Percentiles rank a stretch among this genome's conserved stretches.
These are phyloP conservation scores for Grosmannia clavigera DNA, from an alignment of 2,329 filamentous ascomycete species.

Conservation along the genomic window DNA sequence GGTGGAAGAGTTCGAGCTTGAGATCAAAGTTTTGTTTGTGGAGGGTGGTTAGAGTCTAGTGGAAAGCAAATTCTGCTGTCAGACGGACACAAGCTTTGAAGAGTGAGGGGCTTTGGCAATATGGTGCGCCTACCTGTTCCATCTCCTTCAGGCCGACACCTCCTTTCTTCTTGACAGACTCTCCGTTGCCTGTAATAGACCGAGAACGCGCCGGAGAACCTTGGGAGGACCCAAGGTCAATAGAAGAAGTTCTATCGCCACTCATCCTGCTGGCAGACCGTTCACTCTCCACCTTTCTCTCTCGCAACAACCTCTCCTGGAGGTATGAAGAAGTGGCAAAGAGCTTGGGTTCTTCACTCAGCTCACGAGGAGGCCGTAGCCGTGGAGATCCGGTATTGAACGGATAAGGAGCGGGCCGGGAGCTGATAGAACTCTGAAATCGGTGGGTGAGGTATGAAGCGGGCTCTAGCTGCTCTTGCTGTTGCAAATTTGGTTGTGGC, in stretches of 20 bases:
- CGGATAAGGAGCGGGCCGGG: conserved; percentile 4
- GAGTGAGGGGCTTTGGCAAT: not conserved
- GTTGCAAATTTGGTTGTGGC: conserved; percentile 6
- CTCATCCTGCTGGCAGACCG: conserved; percentile 24
- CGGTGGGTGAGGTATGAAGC: conserved; percentile 7
- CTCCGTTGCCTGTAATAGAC: conserved; percentile 27
- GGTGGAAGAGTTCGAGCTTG: conserved; percentile 60
- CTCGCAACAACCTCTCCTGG: conserved; percentile 41
- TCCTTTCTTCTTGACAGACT: conserved; percentile 34
- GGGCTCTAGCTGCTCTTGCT: not conserved
- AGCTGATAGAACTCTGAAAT: conserved; percentile 4
- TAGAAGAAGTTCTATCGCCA: conserved; percentile 24
- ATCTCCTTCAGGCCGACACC: conserved; percentile 54
- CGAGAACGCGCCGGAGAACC: conserved; percentile 29
- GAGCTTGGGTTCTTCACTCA: conserved; percentile 27
- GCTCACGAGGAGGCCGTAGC: not conserved
- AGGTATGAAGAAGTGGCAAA: conserved; percentile 36
- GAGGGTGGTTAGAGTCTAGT: conserved; percentile 50
- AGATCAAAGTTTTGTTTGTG: conserved; percentile 70
- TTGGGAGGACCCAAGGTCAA: conserved; percentile 25
- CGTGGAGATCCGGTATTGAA: conserved; percentile 5
- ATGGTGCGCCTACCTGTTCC: conserved; percentile 40
- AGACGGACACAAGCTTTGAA: not conserved
- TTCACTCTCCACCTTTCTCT: conserved; percentile 36
- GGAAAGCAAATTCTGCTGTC: not conserved